Evolutionary conservation across 129 eudicot genomes (phyloP), one percentile per base, ranked within the genome.

Genomic region (Oenanthe sinensis): DNA sequence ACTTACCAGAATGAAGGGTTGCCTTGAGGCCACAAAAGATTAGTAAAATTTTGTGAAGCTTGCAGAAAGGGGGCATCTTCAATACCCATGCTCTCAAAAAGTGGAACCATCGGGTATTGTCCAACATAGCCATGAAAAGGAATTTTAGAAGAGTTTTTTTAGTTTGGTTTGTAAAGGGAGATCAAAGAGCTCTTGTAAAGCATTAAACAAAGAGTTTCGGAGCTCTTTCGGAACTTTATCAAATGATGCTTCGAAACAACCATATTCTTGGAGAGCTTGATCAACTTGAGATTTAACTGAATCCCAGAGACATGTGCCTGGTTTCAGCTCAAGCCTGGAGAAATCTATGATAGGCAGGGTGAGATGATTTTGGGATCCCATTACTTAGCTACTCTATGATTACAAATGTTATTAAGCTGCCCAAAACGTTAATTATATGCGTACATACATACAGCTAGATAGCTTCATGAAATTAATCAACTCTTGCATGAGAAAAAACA

Each of bases 191-290:
- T 84, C 82, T 48, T 79, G 70, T 24, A 83, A 76, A 50, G 81
- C 83, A 62, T 6, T 80, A 71, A 88, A 80, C 17, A 84, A 46
- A 9, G 88, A 77, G 6, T 85, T 75, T 40, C 85, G 78, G 65
- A 82, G 85, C 77, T 87, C 81, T 0, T 16, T n/a, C 8, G 90
- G 81, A 44, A 91, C 78, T 68, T 83, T 79, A 13, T 60, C 81
- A n/a, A 91, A 84, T 13, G 79, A 79, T 26, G 93, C 93, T 71
- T 91, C 90, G 33, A 91, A 91, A 78, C 97, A 91, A 55, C 97
- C 97, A 8, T 83, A 91, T 65, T 91, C 79, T 81, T 83, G 78
- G 15, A 91, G 77, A 54, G 93, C 91, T 69, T 80, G 33, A 10
- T 62, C 76, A 69, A 91, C 97, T 89, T 89, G 75, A 46, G 75